These are phyloP conservation scores for Apophysomyces variabilis DNA, from an alignment of 371 early-diverging fungal genomes.

Conservation along the genomic window DNA sequence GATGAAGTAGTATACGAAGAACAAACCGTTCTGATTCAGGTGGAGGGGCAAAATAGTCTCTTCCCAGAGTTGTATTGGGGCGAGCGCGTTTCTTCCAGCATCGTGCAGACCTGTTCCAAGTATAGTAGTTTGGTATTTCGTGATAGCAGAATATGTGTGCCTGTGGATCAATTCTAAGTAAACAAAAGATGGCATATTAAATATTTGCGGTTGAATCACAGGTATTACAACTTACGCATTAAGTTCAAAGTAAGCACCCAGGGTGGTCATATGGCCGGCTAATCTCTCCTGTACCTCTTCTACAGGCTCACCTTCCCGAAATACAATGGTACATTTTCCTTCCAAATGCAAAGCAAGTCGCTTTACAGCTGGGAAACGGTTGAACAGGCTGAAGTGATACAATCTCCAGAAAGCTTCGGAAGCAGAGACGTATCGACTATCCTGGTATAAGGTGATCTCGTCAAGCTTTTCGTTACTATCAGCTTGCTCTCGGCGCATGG, in stretches of 20 bases:
- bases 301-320: conserved; percentile 11
- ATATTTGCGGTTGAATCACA: background rate
- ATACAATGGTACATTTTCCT: conserved; percentile 21
- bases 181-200: background rate
- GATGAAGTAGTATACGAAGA: conserved; percentile 11
- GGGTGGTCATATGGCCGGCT: conserved; percentile 2
- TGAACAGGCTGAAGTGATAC: conserved; percentile 26
- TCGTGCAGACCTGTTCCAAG: background rate
- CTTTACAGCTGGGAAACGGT: conserved; percentile 15
- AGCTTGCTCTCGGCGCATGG: no score
- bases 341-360: conserved; percentile 27
- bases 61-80: background rate
- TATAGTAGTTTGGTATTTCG: background rate
- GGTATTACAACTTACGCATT: background rate
- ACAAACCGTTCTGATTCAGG: background rate
- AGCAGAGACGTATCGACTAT: conserved; percentile 38
- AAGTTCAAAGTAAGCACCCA: conserved; percentile 30
- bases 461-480: no score
- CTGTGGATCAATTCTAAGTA: background rate
- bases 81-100: no score
- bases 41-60: conserved; percentile 5
- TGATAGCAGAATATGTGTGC: background rate
- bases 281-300: conserved; percentile 11
- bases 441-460: background rate
- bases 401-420: conserved; percentile 34